These are phyloP conservation scores for Millerago galiae DNA, from an alignment of 805 yeast genomes.

Conservation along the genomic window DNA sequence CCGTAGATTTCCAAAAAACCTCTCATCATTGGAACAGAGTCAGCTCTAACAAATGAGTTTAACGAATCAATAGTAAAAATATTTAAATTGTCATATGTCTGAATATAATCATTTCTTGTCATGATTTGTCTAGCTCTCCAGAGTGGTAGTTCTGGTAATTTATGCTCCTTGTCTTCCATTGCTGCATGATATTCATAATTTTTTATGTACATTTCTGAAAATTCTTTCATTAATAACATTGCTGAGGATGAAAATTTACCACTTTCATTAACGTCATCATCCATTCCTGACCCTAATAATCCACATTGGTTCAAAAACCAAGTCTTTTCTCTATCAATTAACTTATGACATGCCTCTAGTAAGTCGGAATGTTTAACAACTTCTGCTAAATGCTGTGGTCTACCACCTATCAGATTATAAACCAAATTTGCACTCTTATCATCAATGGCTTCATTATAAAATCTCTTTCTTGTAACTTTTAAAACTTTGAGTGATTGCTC, in stretches of 20 bases:
- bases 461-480: conserved; percentile 40
- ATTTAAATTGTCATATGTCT: conserved; percentile 66
- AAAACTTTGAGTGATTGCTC: conserved; percentile 50
- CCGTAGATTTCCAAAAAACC: conserved; percentile 75
- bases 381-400: conserved; percentile 75
- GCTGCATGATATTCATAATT: conserved; percentile 21
- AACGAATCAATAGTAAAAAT: conserved; percentile 70
- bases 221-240: conserved; percentile 61
- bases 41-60: conserved; percentile 67
- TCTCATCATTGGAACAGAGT: conserved; percentile 84
- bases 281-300: conserved; percentile 69
- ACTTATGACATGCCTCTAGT: conserved; percentile 54
- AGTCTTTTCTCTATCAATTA: conserved; percentile 75
- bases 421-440: conserved; percentile 43
- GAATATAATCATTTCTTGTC: conserved; percentile 80
- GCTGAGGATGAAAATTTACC: conserved; percentile 74
- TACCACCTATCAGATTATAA: conserved; percentile 71
- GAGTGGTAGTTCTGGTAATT: conserved; percentile 65
- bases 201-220: conserved; percentile 57
- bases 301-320: conserved; percentile 87
- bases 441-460: conserved; percentile 33
- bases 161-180: conserved; percentile 21
- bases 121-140: conserved; percentile 82
- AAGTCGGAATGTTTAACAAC: conserved; percentile 56
- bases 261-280: conserved; percentile 81